phyloP scores from a whole-genome alignment of 1,284 basidiomycete genomes.

The Leccinum subatratum region DNA sequence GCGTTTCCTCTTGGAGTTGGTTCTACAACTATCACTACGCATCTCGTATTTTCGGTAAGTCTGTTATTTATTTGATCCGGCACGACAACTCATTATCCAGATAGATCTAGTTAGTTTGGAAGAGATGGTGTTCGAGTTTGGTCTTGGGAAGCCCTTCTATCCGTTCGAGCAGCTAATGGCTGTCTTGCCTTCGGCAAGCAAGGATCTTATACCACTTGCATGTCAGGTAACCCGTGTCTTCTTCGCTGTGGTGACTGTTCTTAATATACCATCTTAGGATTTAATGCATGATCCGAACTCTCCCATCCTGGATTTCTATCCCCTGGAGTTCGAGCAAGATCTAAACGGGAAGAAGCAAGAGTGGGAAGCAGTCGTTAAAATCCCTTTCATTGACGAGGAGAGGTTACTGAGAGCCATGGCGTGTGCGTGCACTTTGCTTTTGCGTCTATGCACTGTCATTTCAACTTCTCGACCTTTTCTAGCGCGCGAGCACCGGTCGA shows the following conservation, averaged over 20 bases:
- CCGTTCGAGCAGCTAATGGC: conserved; percentile 99
- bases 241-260: neutral
- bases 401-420: conserved; percentile 81
- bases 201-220: conserved; percentile 79
- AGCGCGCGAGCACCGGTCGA: conserved; percentile 77
- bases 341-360: conserved; percentile 98
- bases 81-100: conserved; percentile 9
- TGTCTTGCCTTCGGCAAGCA: conserved; percentile 87
- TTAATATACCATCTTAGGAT: conserved; percentile 47
- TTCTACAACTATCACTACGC: conserved; percentile 99
- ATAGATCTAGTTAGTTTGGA: conserved; percentile 76
- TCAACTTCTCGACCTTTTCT: conserved; percentile 7
- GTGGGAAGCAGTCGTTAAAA: conserved; percentile 99
- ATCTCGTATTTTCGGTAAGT: conserved; percentile 83
- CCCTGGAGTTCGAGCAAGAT: conserved; percentile 85
- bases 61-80: neutral
- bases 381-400: conserved; percentile 92
- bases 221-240: conserved; percentile 59
- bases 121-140: conserved; percentile 79
- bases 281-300: conserved; percentile 86
- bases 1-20: conserved; percentile 97
- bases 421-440: conserved; percentile 40
- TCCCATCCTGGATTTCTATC: conserved; percentile 94
- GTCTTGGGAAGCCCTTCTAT: conserved; percentile 84
- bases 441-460: neutral